These are phyloP conservation scores for Apiosordaria backusii DNA, from an alignment of 495 filamentous ascomycete genomes.

Conservation along the genomic window DNA sequence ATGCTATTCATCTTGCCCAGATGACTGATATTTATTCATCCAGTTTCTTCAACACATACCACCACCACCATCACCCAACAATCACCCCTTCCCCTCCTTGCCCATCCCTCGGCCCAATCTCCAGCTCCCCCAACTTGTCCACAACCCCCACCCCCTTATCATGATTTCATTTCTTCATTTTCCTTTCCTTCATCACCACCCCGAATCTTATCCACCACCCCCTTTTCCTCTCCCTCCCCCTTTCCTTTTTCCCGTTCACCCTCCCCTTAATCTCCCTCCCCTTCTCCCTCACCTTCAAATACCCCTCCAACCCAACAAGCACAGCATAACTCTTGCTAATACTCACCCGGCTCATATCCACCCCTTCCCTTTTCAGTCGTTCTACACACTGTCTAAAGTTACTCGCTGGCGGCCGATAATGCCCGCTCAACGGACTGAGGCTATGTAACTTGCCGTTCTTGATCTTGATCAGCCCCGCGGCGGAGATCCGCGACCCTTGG, in stretches of 20 bases:
- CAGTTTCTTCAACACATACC: too few relatives aligned
- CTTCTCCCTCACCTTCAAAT: conserved; percentile 60
- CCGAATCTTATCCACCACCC: background rate
- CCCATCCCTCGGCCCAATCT: background rate
- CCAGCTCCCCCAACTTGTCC: background rate
- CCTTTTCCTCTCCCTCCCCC: conserved; percentile 38
- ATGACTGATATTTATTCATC: too few relatives aligned
- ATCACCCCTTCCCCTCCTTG: background rate
- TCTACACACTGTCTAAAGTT: conserved; percentile 81
- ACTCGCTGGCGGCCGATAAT: conserved; percentile 76
- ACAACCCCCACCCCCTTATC: too few relatives aligned
- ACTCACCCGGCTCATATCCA: conserved; percentile 72
- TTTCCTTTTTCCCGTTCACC: conserved; percentile 28
- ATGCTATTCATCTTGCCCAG: too few relatives aligned
- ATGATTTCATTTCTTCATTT: background rate
- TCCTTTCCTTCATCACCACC: background rate
- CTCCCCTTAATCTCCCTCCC: conserved; percentile 46
- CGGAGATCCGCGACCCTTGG: conserved; percentile 72
- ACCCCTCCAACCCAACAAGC: conserved; percentile 77
- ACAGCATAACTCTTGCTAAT: conserved; percentile 80
- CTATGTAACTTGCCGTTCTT: conserved; percentile 66
- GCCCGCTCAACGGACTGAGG: conserved; percentile 63
- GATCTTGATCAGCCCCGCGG: conserved; percentile 82
- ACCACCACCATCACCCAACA: background rate
- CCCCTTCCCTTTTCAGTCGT: conserved; percentile 65